phyloP scores from a whole-genome alignment of 805 yeast species.

The Saccharomycopsis fibuligera region DNA sequence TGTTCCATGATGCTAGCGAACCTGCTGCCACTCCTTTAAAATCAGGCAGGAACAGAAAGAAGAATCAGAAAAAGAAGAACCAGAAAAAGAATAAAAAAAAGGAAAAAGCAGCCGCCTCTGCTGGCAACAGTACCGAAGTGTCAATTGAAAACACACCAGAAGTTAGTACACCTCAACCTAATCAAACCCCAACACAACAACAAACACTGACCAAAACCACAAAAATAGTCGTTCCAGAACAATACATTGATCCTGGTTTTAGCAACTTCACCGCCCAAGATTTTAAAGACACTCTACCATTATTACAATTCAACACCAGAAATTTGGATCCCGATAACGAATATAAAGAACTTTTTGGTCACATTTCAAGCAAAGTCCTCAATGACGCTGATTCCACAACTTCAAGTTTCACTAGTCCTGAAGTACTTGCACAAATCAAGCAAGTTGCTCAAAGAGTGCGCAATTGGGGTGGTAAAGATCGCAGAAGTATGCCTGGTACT shows the following conservation, averaged over 20 bases:
- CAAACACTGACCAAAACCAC: slow-evolving; percentile 22
- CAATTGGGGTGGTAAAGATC: slow-evolving; percentile 84
- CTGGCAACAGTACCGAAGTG: background rate
- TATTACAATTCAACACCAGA: slow-evolving; percentile 41
- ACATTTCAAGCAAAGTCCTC: slow-evolving; percentile 56
- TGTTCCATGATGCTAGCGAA: slow-evolving; percentile 4
- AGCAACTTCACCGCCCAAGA: slow-evolving; percentile 41
- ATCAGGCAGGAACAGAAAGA: slow-evolving; percentile 22
- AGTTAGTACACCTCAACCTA: slow-evolving; percentile 26
- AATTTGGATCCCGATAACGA: slow-evolving; percentile 75
- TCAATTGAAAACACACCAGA: background rate
- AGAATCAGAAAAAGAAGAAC: slow-evolving; percentile 23
- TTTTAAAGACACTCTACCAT: slow-evolving; percentile 33
- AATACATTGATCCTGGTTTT: slow-evolving; percentile 22
- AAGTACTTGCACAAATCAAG: slow-evolving; percentile 57
- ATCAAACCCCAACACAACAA: slow-evolving; percentile 18
- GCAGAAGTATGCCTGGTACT: slow-evolving; percentile 68
- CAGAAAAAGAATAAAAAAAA: slow-evolving; percentile 14
- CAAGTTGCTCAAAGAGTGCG: slow-evolving; percentile 45
- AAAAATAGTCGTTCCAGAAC: too few species aligned
- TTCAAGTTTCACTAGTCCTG: slow-evolving; percentile 63
- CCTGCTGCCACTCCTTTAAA: slow-evolving; percentile 3
- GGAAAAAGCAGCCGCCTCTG: slow-evolving; percentile 23
- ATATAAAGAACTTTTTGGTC: slow-evolving; percentile 63
- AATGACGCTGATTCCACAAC: slow-evolving; percentile 76